Percentiles rank a stretch among this genome's conserved stretches.
These are phyloP conservation scores for Erysimum cheiranthoides DNA, from an alignment of 345 rosid genomes.

Conservation along the genomic window DNA sequence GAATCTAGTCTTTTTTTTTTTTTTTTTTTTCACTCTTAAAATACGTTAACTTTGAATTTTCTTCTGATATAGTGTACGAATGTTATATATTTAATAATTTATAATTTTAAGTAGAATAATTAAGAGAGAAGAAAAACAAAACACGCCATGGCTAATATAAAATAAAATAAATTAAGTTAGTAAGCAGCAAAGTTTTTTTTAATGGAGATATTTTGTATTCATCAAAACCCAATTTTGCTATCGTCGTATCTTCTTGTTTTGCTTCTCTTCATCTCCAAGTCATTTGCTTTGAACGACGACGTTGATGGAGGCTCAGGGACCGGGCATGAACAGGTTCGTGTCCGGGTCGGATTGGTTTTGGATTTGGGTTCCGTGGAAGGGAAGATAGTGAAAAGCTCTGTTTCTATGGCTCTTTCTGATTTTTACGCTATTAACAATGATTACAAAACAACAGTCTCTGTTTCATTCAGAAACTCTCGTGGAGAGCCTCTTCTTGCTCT, in stretches of 20 bases:
- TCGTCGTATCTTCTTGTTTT: constrained; percentile 10
- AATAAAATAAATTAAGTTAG: neutral
- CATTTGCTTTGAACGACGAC: constrained; percentile 27
- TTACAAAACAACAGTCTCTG: constrained; percentile 31
- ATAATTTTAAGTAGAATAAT: too few species aligned
- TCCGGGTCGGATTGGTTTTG: constrained; percentile 39
- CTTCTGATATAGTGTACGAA: too few species aligned
- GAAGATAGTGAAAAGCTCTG: constrained; percentile 28
- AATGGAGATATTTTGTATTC: constrained; percentile 32
- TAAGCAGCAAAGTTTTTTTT: neutral
- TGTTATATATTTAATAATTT: too few species aligned
- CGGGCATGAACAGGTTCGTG: neutral
- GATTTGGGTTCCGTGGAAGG: constrained; percentile 44
- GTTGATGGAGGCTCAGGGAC: neutral
- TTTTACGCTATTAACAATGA: constrained; percentile 24
- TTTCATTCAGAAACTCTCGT: constrained; percentile 33
- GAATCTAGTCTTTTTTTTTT: too few species aligned
- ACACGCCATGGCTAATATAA: constrained; percentile 23
- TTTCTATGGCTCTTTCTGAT: constrained; percentile 42
- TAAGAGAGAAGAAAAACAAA: too few species aligned
- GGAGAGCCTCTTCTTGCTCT: constrained; percentile 45
- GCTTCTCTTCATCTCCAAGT: constrained; percentile 18
- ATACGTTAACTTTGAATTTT: too few species aligned
- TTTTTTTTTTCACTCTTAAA: too few species aligned
- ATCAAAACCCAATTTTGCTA: neutral